phyloP scores from a whole-genome alignment of 78 protist species.

The Chrysochromulina parva region DNA sequence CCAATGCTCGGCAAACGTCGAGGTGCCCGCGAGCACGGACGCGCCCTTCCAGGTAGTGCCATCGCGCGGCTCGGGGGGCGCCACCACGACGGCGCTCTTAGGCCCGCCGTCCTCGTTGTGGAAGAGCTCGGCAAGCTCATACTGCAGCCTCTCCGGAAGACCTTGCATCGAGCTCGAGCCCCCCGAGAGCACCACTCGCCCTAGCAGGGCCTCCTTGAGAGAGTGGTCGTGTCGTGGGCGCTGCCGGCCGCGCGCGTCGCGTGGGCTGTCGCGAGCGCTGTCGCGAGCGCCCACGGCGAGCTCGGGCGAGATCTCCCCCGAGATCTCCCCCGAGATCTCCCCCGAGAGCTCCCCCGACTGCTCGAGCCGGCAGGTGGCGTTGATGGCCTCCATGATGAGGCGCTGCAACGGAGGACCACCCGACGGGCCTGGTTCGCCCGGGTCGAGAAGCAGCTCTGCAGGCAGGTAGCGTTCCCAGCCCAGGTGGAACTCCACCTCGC shows the following conservation, averaged over 20 bases:
- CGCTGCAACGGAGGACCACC: background rate
- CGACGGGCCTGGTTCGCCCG: no score
- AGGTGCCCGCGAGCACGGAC: background rate
- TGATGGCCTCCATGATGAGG: background rate
- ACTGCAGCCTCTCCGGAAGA: background rate
- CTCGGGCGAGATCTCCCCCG: no score
- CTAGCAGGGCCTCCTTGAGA: background rate
- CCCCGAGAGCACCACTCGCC: constrained; percentile 10
- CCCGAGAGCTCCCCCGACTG: no score
- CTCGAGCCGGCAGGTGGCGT: background rate
- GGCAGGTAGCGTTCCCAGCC: constrained; percentile 1
- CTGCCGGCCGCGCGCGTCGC: background rate
- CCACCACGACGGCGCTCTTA: background rate
- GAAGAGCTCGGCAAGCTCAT: background rate
- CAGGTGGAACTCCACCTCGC: background rate
- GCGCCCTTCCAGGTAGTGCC: background rate
- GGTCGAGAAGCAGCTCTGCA: background rate
- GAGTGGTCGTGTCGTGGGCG: background rate
- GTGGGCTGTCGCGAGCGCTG: background rate
- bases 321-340: no score
- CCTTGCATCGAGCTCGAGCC: background rate
- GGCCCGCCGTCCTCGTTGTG: background rate
- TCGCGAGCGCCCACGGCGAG: background rate
- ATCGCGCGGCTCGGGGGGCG: background rate
- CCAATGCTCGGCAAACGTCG: background rate